These are phyloP conservation scores for Taxawa tesnikishii DNA, from an alignment of 2,329 filamentous ascomycete genomes.

Conservation along the genomic window DNA sequence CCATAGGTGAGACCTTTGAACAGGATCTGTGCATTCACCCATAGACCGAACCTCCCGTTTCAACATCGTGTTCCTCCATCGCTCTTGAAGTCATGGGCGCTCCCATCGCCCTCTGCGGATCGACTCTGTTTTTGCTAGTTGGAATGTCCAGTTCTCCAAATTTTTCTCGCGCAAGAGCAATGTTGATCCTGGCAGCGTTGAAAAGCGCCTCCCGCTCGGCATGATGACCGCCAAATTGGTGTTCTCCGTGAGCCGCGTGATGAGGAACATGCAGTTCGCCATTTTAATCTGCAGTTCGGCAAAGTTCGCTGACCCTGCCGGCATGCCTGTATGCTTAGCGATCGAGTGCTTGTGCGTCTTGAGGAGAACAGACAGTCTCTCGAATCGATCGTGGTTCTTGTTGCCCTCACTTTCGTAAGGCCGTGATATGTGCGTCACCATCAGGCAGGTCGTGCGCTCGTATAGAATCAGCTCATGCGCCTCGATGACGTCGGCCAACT, in stretches of 20 bases:
- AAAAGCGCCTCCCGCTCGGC: slow-evolving; percentile 85
- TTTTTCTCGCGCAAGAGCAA: slow-evolving; percentile 70
- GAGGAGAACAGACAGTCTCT: slow-evolving; percentile 92
- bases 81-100: not conserved
- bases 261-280: slow-evolving; percentile 78
- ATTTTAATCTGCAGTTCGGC: slow-evolving; percentile 72
- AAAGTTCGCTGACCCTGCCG: slow-evolving; percentile 72
- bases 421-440: slow-evolving; percentile 83
- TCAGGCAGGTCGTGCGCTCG: slow-evolving; percentile 89
- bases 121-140: not conserved
- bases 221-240: slow-evolving; percentile 91
- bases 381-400: slow-evolving; percentile 83
- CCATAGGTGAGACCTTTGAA: no score
- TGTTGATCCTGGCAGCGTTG: slow-evolving; percentile 83
- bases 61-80: no score
- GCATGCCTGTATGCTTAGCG: slow-evolving; percentile 62
- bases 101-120: not conserved
- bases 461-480: slow-evolving; percentile 92
- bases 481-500: slow-evolving; percentile 74
- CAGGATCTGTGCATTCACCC: no score
- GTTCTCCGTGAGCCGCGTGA: slow-evolving; percentile 92
- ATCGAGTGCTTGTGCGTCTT: slow-evolving; percentile 91
- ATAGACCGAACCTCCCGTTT: no score
- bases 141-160: slow-evolving; percentile 53
- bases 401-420: slow-evolving; percentile 58